Evolutionary conservation across 257 asterid species (phyloP), one percentile per base, ranked within the genome.

Genomic region (Solanum gracilifrons): DNA sequence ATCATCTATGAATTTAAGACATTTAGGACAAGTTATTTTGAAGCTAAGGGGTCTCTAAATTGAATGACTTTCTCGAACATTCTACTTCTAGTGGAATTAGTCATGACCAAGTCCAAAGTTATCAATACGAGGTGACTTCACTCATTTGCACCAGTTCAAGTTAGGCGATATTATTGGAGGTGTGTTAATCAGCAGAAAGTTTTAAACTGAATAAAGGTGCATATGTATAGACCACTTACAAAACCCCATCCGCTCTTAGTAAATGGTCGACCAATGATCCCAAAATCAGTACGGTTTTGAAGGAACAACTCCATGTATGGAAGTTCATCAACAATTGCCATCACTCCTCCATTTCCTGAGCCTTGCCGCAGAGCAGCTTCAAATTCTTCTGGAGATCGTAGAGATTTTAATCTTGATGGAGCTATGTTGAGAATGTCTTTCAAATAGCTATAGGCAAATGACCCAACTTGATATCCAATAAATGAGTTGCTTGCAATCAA

Each of bases 201-300:
- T 43, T 48, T 23, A 35, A 36, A 69, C 51, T 29, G 21, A 46
- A 66, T 20, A 23, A 32, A 32, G 41, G 39, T 18, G 11, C 35
- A 66, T n/a, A 58, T 51, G 37, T 31, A 84, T 39, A 48, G 84
- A 68, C 62, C 72, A 90, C 95, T 88, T 90, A 93, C 95, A 87
- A 93, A 93, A 31, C 95, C 95, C 95, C 94, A 93, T 29, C 92
- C 92, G 48, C 90, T 85, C 86, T 87, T 90, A 5, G 93, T 90
- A 86, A 93, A 91, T 75, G 92, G 86, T 27, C 86, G 92, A 3
- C 93, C 95, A 5, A 92, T 89, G 39, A 89, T 86, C 69, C 89
- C 92, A 87, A 90, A 93, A 85, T 82, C 90, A 84, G 90, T 88
- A 43, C 83, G 75, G 6, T 69, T 80, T 25, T 91, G 84, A 16